Evolutionary conservation across 2,329 filamentous ascomycete genomes (phyloP), one percentile per base, ranked within the genome.

Genomic region (Hypocreales sp.): DNA sequence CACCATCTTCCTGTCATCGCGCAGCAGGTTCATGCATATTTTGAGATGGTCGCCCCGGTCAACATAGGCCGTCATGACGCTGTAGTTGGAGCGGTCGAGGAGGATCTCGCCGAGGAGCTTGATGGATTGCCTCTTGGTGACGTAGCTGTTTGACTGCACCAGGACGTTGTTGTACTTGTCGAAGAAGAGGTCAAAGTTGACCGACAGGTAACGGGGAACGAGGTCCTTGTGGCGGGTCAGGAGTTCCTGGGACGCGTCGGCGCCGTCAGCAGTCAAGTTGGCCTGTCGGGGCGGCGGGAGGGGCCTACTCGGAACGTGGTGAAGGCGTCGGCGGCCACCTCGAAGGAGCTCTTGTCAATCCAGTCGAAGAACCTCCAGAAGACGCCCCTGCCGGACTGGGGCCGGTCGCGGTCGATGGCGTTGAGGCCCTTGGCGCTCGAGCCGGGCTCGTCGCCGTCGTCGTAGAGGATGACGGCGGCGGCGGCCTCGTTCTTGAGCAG

Each of bases 301-400:
- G 4, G 20, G 39, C 70, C 44, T 66, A 93, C 82, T 50, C 87
- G 71, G 55, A 98, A 98, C 5, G 87, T 95, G 32, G 86, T 93
- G 51, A 98, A 98, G 2, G 90, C 87, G 60, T 98, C 90, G 18
- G 90, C 87, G 42, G 84, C 86, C 38, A 95, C 82, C 59, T 98
- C 90, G 45, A 98, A 98, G 17, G 80, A 86, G 40, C 84, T 83
- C 55, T 83, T 83, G 56, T 95, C 86, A 43, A 98, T 92, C 83
- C 87, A 98, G 35, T 79, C 73, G 47, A 98, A 95, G 56, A 95
- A 95, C 25, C 72, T 77, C 90, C 90, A 98, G 50, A 98, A 94
- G 2, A 94, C 73, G 4, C 87, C 87, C 24, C 73, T 67, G 9
- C 86, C 86, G 25, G 69, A 78, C 41, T 90, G 79, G 19, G 69